Percentiles rank a stretch among this genome's conserved stretches.
These are phyloP conservation scores for Kluyveromyces aestuarii DNA, from an alignment of 805 yeast genomes.

Conservation along the genomic window DNA sequence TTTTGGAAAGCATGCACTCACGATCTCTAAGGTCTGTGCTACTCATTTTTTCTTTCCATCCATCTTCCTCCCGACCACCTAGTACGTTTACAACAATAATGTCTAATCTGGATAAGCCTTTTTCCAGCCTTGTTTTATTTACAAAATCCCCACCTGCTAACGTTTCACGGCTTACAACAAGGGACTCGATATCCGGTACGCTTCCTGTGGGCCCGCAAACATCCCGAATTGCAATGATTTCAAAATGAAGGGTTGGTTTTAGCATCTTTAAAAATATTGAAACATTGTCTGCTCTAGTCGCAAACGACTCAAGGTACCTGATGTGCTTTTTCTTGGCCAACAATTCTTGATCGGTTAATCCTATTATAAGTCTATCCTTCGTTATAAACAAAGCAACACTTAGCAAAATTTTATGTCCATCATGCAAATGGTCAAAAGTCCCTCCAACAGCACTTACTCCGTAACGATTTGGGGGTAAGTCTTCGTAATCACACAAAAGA, in stretches of 20 bases:
- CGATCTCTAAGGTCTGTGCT: constrained; percentile 66
- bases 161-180: constrained; percentile 78
- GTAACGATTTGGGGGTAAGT: constrained; percentile 20
- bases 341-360: constrained; percentile 71
- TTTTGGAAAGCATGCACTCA: background rate
- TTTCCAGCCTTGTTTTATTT: constrained; percentile 52
- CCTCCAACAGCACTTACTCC: constrained; percentile 73
- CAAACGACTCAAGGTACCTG: constrained; percentile 53
- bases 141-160: constrained; percentile 62
- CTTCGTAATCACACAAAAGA: background rate
- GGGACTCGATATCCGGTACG: constrained; percentile 61
- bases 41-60: constrained; percentile 69
- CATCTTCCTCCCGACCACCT: constrained; percentile 49
- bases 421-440: constrained; percentile 93
- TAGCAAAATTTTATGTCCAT: constrained; percentile 83
- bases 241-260: constrained; percentile 38
- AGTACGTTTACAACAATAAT: constrained; percentile 53
- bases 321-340: constrained; percentile 66
- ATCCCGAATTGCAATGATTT: constrained; percentile 62
- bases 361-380: constrained; percentile 51
- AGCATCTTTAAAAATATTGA: constrained; percentile 39
- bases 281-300: constrained; percentile 40
- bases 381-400: constrained; percentile 64
- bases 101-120: constrained; percentile 43
- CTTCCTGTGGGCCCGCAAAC: constrained; percentile 91